Percentiles rank a stretch among this genome's conserved stretches.
Evolutionary conservation across 169 alveolate species (phyloP).

Genomic region (Plasmodium malariae): DNA sequence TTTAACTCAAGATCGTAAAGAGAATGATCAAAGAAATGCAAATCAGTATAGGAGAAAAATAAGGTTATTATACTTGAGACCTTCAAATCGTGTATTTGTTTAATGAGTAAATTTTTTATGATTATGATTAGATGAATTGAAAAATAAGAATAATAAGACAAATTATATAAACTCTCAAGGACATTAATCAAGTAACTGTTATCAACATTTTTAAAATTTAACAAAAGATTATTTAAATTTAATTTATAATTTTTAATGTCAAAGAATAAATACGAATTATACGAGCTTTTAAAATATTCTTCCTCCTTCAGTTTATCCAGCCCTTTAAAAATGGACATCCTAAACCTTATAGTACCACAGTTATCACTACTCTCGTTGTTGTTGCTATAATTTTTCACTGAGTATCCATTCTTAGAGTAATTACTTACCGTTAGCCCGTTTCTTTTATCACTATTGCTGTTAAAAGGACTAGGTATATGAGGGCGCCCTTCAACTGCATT

Average conservation of each 20-base stretch:
- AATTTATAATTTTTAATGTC: slow-evolving; percentile 40
- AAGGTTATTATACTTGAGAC: slow-evolving; percentile 54
- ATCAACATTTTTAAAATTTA: slow-evolving; percentile 38
- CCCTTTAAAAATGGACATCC: slow-evolving; percentile 30
- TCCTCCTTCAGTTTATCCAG: slow-evolving; percentile 43
- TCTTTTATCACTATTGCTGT: background rate
- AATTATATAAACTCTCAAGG: slow-evolving; percentile 33
- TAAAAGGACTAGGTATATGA: background rate
- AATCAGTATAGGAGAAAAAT: slow-evolving; percentile 36
- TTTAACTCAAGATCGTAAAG: slow-evolving; percentile 37
- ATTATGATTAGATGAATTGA: slow-evolving; percentile 50
- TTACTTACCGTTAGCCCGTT: background rate
- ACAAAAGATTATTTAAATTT: slow-evolving; percentile 27
- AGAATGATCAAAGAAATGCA: slow-evolving; percentile 57
- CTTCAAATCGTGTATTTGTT: slow-evolving; percentile 68
- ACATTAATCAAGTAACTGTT: slow-evolving; percentile 56
- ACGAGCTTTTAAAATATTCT: slow-evolving; percentile 54
- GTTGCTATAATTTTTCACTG: background rate
- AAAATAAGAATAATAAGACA: slow-evolving; percentile 66
- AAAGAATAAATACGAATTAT: slow-evolving; percentile 57
- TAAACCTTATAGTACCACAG: background rate
- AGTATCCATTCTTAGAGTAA: background rate
- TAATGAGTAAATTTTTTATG: slow-evolving; percentile 55
- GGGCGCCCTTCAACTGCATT: background rate
- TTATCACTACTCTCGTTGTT: background rate